Evolutionary conservation across 495 filamentous ascomycete species (phyloP), one percentile per base, ranked within the genome.

Genomic region (Glarea lozoyensis): DNA sequence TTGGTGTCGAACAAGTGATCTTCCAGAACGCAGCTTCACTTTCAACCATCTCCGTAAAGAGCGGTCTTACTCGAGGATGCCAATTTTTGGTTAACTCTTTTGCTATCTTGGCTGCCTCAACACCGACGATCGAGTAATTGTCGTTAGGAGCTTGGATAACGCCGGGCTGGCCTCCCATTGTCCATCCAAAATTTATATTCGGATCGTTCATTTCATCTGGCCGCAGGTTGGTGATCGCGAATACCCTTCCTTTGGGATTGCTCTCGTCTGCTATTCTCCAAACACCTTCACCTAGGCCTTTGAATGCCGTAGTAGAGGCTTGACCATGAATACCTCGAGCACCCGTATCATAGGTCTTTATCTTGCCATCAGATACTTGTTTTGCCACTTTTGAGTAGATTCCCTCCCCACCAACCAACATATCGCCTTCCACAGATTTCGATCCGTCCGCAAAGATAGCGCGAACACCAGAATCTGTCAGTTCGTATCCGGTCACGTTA

Each of bases 271-370:
- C 18, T 27, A 69, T 6, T 31, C 62, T 39, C 42, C 62, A 75
- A 10, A 77, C 72, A 16, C 73, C 72, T 53, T 77, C 73, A 0
- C 70, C 70, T 12, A 77, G 61, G 3, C 55, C 66, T 42, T 63
- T 68, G 60, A 75, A 77, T 0, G 73, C 69, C 7, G 66, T 65
- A 7, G 56, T 72, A 0, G 71, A 67, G 33, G 72, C 68, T 52
- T 73, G 68, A 1, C 73, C 73, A 46, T 78, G 72, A 12, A 76
- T 75, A 0, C 71, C 71, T 39, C 73, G 48, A 1, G 71, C 69
- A 18, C 71, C 73, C 0, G 69, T 72, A 46, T 76, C 71, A 43
- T 63, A 76, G 2, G 67, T 64, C 46, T 71, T 73, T 23, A 76
- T 49, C 48, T 47, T 63, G 5, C 69, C 70, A 4, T 50, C 46